phyloP scores from a whole-genome alignment of 1,139 yeast species.

The Debaryomyces sp. region DNA sequence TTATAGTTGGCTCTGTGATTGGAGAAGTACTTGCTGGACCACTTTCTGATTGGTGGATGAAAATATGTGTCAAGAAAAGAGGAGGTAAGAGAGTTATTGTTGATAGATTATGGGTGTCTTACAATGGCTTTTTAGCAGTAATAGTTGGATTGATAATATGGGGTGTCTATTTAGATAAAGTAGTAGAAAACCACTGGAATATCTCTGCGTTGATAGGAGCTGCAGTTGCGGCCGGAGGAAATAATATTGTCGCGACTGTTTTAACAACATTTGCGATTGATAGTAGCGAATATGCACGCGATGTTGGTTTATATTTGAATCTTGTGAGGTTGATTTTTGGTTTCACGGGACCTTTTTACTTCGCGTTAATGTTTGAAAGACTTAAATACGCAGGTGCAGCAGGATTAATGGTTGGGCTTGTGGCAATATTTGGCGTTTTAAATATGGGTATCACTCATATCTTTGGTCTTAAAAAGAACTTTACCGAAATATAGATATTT shows the following conservation, averaged over 20 bases:
- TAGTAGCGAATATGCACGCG: conserved; percentile 14
- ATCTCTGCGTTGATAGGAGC: conserved; percentile 21
- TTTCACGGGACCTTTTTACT: conserved; percentile 24
- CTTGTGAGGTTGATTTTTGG: conserved; percentile 20
- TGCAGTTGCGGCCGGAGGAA: conserved; percentile 19
- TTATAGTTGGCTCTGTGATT: conserved; percentile 19
- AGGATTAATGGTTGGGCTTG: conserved; percentile 19
- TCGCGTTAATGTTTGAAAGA: conserved; percentile 19
- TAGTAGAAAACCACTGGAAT: conserved; percentile 13
- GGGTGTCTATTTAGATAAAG: conserved; percentile 17
- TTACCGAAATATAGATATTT: background rate
- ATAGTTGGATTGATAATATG: conserved; percentile 19
- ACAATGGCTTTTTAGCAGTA: conserved; percentile 18
- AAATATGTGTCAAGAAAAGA: conserved; percentile 7
- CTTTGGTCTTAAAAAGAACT: background rate
- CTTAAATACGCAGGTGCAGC: conserved; percentile 16
- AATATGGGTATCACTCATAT: background rate
- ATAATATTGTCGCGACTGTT: conserved; percentile 21
- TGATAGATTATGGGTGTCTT: conserved; percentile 20
- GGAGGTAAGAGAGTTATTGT: background rate
- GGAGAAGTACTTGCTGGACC: conserved; percentile 23
- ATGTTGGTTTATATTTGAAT: conserved; percentile 20
- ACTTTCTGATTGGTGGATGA: conserved; percentile 20
- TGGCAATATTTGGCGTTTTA: conserved; percentile 11
- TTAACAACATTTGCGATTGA: conserved; percentile 22